These are phyloP conservation scores for Hibiscus trionum DNA, from an alignment of 345 rosid species.

Conservation along the genomic window DNA sequence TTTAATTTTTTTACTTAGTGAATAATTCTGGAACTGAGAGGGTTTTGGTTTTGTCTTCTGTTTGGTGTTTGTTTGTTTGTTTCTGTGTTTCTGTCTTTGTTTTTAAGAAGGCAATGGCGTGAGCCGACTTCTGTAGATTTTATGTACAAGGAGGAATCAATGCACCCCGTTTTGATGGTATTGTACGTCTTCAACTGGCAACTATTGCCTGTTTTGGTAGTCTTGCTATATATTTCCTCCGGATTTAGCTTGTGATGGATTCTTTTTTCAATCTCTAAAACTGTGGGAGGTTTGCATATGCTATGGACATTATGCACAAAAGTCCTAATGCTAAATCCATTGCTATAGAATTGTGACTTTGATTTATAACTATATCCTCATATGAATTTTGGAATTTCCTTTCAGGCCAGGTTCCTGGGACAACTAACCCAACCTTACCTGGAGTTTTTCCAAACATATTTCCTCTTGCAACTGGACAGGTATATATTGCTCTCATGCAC, in stretches of 20 bases:
- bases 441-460: conserved; percentile 91
- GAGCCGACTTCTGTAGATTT: conserved; percentile 94
- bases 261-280: conserved; percentile 18
- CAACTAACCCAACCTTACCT: conserved; percentile 46
- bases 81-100: conserved; percentile 66
- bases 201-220: conserved; percentile 85
- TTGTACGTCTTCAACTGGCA: conserved; percentile 83
- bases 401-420: conserved; percentile 78
- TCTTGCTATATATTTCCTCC: conserved; percentile 45
- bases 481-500: conserved; percentile 11
- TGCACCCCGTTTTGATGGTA: conserved; percentile 81
- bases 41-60: conserved; percentile 53
- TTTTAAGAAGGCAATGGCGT: conserved; percentile 88
- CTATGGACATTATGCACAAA: conserved; percentile 13
- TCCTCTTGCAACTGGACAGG: conserved; percentile 67
- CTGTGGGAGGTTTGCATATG: conserved; percentile 21
- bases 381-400: conserved; percentile 11
- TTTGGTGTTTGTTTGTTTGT: conserved; percentile 73
- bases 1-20: conserved; percentile 38
- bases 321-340: conserved; percentile 9
- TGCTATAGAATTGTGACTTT: conserved; percentile 7
- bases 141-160: conserved; percentile 87
- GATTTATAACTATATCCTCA: conserved; percentile 18
- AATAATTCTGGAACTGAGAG: conserved; percentile 85
- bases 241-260: conserved; percentile 24